phyloP scores from a whole-genome alignment of 305 asterid species.

The Solanum aculeatissimum region DNA sequence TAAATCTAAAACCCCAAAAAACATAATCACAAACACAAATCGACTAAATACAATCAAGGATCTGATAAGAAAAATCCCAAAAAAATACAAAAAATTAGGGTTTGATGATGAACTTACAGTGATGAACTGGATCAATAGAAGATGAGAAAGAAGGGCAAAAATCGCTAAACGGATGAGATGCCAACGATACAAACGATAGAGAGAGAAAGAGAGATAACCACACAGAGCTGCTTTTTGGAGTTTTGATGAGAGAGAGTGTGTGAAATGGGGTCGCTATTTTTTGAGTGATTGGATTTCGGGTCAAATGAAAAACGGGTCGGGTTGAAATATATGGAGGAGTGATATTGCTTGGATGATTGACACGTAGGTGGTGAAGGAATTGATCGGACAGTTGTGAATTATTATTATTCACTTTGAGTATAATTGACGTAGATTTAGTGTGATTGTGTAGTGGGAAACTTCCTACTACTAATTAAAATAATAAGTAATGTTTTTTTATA shows the following conservation, averaged over 20 bases:
- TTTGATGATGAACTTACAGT: neutral
- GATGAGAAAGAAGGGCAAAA: neutral
- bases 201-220: neutral
- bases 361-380: neutral
- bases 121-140: neutral
- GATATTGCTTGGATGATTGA: neutral
- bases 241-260: neutral
- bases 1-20: neutral
- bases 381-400: neutral
- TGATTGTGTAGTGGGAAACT: neutral
- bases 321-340: neutral
- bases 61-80: neutral
- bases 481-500: neutral
- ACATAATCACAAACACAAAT: neutral
- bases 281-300: neutral
- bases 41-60: neutral
- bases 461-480: neutral
- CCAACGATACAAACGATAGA: neutral
- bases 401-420: neutral
- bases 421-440: neutral
- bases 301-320: neutral
- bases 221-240: neutral
- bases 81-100: neutral
- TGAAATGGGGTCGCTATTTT: neutral
- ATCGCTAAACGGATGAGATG: neutral